Evolutionary conservation across 371 early-diverging fungal genomes (phyloP), one percentile per base, ranked within the genome.

Genomic region (Apophysomyces sp.): DNA sequence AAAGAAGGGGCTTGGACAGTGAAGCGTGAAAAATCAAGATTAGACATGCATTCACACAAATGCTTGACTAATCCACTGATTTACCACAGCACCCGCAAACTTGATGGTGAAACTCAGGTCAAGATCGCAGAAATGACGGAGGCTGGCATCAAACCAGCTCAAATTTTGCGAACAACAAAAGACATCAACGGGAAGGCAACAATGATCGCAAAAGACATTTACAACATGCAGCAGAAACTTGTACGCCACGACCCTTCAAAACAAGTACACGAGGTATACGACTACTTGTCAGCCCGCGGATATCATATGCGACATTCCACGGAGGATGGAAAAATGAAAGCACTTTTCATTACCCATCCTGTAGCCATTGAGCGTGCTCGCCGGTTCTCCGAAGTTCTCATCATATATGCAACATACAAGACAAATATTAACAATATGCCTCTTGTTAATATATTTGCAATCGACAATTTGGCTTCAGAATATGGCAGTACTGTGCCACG

Each of bases 361-460:
- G 26, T 9, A 21, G 49, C 21, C 4, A 21, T 21, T 4, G 21
- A 55, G 0, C 2, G 16, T 18, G 37, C 29, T 3, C 9, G 44
- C 4, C 8, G 55, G 6, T 36, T 55, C 26, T 31, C 31, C 2
- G 57, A 62, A 34, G 55, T 53, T 26, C 4, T 63, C 63, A 63
- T 87, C 21, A 58, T 81, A 27, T 52, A 71, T 18, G 74, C 84
- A 26, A 85, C 81, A 9, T 70, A 80, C 54, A 61, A 68, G 18
- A 61, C 69, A 11, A 76, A 72, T 21, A 53, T 60, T 16, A 84
- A 83, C 66, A 79, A 82, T 60, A 83, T 88, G 84, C 83, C 73
- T 0, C 67, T 83, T 7, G 66, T 80, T 16, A 85, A 87, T 68
- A 69, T 87, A 12, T 80, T 81, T 15, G 85, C 83, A 36, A 80